Conservation (phyloP, 2,329 filamentous ascomycete species). For the Microthyrium microscopicum region DNA sequence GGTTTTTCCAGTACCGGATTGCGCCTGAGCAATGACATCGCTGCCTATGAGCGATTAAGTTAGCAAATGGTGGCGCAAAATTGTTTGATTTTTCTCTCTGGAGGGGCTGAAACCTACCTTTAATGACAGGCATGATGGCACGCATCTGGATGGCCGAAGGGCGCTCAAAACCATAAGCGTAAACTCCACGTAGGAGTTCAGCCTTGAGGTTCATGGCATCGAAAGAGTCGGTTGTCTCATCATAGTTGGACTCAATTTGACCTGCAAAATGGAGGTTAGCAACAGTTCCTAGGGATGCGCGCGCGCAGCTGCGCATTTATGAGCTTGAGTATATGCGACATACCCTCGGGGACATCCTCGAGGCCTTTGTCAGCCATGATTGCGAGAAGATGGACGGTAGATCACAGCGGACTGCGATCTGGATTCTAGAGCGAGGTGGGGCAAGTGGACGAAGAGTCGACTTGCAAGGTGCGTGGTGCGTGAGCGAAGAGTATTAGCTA, state of each 20-base stretch:
- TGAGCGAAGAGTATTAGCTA: too few species aligned
- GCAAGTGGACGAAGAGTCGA: too few species aligned
- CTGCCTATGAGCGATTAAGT: slow-evolving; percentile 44
- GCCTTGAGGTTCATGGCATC: slow-evolving; percentile 95
- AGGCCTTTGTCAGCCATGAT: slow-evolving; percentile 99
- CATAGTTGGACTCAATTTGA: slow-evolving; percentile 99
- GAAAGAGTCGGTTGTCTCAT: slow-evolving; percentile 98
- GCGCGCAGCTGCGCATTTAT: neutral
- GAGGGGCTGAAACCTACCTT: slow-evolving; percentile 51
- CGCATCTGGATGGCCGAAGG: slow-evolving; percentile 99
- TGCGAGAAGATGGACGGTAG: slow-evolving; percentile 37
- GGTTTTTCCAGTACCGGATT: slow-evolving; percentile 99
- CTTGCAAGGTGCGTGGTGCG: too few species aligned
- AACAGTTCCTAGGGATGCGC: neutral
- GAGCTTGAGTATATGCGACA: slow-evolving; percentile 25
- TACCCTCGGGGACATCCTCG: slow-evolving; percentile 92
- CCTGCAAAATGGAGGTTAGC: slow-evolving; percentile 36
- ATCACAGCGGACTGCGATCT: too few species aligned
- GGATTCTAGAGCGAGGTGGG: too few species aligned
- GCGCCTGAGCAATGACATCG: slow-evolving; percentile 98
- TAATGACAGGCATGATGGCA: slow-evolving; percentile 99
- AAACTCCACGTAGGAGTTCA: slow-evolving; percentile 96
- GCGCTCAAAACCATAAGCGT: slow-evolving; percentile 99
- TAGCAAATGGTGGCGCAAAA: slow-evolving; percentile 10
- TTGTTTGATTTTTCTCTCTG: slow-evolving; percentile 7